phyloP scores from a whole-genome alignment of 2,329 filamentous ascomycete genomes.

The Aspergillus candidus region DNA sequence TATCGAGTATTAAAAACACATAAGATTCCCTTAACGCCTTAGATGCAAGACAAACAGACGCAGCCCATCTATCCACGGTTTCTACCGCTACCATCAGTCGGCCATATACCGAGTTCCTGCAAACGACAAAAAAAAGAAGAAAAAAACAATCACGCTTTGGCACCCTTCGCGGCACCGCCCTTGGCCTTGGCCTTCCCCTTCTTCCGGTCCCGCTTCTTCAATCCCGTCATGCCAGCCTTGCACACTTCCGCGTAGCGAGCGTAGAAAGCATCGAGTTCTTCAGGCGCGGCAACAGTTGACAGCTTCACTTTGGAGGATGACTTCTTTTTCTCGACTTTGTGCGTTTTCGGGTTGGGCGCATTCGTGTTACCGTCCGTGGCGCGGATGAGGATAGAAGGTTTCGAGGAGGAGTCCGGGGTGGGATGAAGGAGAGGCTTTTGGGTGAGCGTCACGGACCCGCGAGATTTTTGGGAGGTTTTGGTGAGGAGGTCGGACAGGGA shows the following conservation, averaged over 20 bases:
- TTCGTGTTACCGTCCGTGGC: conserved; percentile 71
- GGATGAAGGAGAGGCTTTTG: conserved; percentile 34
- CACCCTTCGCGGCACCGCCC: conserved; percentile 25
- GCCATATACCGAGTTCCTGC: no score
- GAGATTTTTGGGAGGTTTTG: conserved; percentile 33
- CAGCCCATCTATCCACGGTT: no score
- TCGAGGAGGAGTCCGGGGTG: conserved; percentile 54
- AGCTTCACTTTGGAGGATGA: conserved; percentile 64
- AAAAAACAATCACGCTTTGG: conserved; percentile 23
- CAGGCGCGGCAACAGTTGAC: conserved; percentile 73
- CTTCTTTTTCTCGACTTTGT: conserved; percentile 33
- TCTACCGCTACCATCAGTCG: no score
- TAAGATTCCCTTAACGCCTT: no score
- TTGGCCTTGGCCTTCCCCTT: conserved; percentile 66
- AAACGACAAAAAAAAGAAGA: conserved; percentile 5
- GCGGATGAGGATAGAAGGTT: conserved; percentile 70
- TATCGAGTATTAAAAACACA: no score
- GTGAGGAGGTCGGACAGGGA: conserved; percentile 36
- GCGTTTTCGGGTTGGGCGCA: conserved; percentile 34
- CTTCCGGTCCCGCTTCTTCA: conserved; percentile 90
- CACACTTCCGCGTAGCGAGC: conserved; percentile 80
- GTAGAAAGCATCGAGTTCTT: conserved; percentile 75
- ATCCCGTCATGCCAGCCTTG: conserved; percentile 75
- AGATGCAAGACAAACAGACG: no score
- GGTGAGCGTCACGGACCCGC: conserved; percentile 40